Conservation (phyloP, 768 basidiomycete species). For the Candolleomyces eurysporus region DNA sequence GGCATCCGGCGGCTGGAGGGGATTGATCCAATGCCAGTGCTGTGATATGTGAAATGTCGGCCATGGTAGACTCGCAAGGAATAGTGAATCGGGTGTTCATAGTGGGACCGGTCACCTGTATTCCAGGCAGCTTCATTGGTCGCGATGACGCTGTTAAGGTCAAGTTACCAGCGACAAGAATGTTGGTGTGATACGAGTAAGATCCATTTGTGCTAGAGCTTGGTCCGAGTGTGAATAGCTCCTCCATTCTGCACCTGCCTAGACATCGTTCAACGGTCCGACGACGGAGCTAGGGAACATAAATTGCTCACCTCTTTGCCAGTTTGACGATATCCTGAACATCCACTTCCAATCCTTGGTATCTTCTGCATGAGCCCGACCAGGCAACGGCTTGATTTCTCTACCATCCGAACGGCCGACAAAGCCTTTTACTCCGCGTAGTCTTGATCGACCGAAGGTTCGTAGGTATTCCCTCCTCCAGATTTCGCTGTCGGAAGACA, state of each 20-base stretch:
- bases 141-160: slow-evolving; percentile 56
- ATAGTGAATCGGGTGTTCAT: slow-evolving; percentile 38
- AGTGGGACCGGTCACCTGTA: slow-evolving; percentile 30
- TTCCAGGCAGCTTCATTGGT: slow-evolving; percentile 29
- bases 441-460: slow-evolving; percentile 63
- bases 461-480: slow-evolving; percentile 68
- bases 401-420: slow-evolving; percentile 54
- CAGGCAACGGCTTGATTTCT: slow-evolving; percentile 58
- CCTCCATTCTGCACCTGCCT: slow-evolving; percentile 66
- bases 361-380: slow-evolving; percentile 38
- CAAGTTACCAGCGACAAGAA: slow-evolving; percentile 59
- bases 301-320: slow-evolving; percentile 62
- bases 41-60: slow-evolving; percentile 45
- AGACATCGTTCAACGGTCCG: slow-evolving; percentile 1
- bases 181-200: slow-evolving; percentile 29
- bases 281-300: slow-evolving; percentile 15
- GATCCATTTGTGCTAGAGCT: slow-evolving; percentile 1
- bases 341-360: slow-evolving; percentile 80
- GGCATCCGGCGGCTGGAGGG: slow-evolving; percentile 39
- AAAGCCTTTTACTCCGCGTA: slow-evolving; percentile 68
- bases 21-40: slow-evolving; percentile 76
- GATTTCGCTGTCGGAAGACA: slow-evolving; percentile 68
- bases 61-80: slow-evolving; percentile 38
- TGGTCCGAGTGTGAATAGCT: slow-evolving; percentile 18
- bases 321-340: slow-evolving; percentile 82